Evolutionary conservation across 1,139 yeast species (phyloP).

Genomic region (Taphrina sp.): DNA sequence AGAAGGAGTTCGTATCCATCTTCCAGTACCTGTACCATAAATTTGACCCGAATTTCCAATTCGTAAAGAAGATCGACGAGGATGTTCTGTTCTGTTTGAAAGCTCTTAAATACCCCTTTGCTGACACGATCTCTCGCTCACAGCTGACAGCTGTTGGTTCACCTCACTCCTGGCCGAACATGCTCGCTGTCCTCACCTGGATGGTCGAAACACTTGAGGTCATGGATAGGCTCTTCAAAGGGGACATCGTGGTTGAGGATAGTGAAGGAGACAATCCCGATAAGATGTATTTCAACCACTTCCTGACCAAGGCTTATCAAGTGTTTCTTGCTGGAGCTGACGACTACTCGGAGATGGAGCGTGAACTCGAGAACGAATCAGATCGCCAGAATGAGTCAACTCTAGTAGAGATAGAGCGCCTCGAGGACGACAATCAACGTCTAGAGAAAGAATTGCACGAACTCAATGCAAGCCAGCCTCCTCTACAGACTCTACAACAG

Average conservation of each 20-base stretch:
- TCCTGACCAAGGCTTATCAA: slow-evolving; percentile 64
- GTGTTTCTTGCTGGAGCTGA: slow-evolving; percentile 64
- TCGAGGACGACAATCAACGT: slow-evolving; percentile 48
- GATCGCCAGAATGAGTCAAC: slow-evolving; percentile 49
- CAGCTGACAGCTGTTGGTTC: slow-evolving; percentile 93
- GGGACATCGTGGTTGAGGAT: slow-evolving; percentile 25
- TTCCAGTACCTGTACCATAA: slow-evolving; percentile 76
- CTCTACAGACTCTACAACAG: slow-evolving; percentile 51
- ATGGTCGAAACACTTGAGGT: slow-evolving; percentile 38
- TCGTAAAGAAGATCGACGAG: slow-evolving; percentile 65
- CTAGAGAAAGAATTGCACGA: slow-evolving; percentile 44
- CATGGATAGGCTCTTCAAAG: slow-evolving; percentile 26
- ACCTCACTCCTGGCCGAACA: slow-evolving; percentile 79
- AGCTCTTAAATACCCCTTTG: slow-evolving; percentile 70
- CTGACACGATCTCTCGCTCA: slow-evolving; percentile 52
- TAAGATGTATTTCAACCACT: slow-evolving; percentile 46
- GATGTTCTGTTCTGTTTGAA: slow-evolving; percentile 71
- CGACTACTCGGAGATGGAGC: slow-evolving; percentile 56
- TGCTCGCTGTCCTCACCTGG: slow-evolving; percentile 57
- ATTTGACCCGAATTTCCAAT: slow-evolving; percentile 75
- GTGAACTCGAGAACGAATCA: slow-evolving; percentile 60
- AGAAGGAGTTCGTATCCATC: slow-evolving; percentile 73
- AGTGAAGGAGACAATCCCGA: slow-evolving; percentile 32
- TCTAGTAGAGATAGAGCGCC: slow-evolving; percentile 49
- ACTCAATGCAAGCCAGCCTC: slow-evolving; percentile 47